Conservation (phyloP, 352 stramenopile species). For the Stramenopiles sp. region DNA sequence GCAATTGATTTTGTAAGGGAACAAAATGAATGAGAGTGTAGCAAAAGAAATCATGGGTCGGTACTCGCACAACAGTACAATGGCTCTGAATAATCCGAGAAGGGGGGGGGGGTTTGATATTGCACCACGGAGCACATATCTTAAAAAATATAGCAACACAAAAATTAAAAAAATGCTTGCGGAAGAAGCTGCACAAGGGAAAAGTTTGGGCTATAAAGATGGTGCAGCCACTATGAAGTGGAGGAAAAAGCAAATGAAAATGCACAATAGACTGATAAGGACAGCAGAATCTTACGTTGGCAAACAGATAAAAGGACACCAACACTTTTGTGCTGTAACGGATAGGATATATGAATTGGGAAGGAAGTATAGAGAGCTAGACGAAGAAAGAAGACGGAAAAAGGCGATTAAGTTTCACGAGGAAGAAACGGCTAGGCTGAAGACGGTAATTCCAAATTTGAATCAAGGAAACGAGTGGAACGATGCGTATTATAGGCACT, state of each 20-base stretch:
- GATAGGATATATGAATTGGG: neutral
- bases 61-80: too few relatives aligned
- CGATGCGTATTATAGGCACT: neutral
- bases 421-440: neutral
- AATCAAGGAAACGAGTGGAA: slow-evolving; percentile 9
- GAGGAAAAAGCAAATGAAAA: slow-evolving; percentile 9
- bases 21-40: too few relatives aligned
- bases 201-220: neutral
- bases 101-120: neutral
- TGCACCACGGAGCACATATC: neutral
- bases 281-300: neutral
- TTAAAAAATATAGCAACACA: neutral
- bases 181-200: neutral
- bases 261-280: neutral
- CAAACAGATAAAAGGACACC: neutral
- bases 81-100: neutral
- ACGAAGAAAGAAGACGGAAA: neutral
- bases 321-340: neutral
- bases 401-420: neutral
- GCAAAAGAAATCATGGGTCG: too few relatives aligned
- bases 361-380: neutral
- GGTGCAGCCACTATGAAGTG: neutral
- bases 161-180: neutral
- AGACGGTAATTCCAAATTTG: neutral
- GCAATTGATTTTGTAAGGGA: too few relatives aligned